phyloP scores from a whole-genome alignment of 306 rosid species.

The Hylodesmum podocarpum region DNA sequence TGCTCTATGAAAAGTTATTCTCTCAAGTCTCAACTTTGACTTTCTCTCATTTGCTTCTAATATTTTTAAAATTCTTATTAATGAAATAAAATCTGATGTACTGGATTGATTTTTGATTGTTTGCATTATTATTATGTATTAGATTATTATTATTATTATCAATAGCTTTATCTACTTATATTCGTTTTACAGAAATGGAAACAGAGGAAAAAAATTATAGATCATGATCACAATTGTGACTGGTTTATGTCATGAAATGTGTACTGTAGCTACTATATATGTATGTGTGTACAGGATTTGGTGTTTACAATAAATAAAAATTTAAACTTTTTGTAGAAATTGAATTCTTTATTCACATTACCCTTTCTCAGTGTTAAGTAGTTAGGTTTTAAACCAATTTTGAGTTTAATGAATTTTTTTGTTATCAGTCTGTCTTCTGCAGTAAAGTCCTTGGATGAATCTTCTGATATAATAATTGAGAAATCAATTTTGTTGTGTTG shows the following conservation, averaged over 20 bases:
- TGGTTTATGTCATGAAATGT: not conserved
- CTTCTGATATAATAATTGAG: conserved; percentile 1
- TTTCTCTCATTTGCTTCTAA: not conserved
- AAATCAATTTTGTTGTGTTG: not conserved
- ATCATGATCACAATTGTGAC: not conserved
- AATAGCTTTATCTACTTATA: not conserved
- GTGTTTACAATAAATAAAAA: not conserved
- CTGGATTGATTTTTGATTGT: not conserved
- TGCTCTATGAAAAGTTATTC: not conserved
- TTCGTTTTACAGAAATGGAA: not conserved
- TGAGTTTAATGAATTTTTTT: not conserved
- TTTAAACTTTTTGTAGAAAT: not conserved
- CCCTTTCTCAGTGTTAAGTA: not conserved
- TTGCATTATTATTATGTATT: not conserved
- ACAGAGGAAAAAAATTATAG: not conserved
- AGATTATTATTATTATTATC: not conserved
- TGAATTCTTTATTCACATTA: not conserved
- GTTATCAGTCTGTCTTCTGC: not conserved
- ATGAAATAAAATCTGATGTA: not conserved
- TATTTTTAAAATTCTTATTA: not conserved
- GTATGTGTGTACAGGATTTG: not conserved
- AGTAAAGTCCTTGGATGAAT: conserved; percentile 3
- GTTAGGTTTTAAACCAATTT: not conserved
- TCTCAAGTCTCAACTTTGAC: not conserved
- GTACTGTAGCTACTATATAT: not conserved